Evolutionary conservation across 1,139 yeast species (phyloP).

Genomic region (Pichia sp.): DNA sequence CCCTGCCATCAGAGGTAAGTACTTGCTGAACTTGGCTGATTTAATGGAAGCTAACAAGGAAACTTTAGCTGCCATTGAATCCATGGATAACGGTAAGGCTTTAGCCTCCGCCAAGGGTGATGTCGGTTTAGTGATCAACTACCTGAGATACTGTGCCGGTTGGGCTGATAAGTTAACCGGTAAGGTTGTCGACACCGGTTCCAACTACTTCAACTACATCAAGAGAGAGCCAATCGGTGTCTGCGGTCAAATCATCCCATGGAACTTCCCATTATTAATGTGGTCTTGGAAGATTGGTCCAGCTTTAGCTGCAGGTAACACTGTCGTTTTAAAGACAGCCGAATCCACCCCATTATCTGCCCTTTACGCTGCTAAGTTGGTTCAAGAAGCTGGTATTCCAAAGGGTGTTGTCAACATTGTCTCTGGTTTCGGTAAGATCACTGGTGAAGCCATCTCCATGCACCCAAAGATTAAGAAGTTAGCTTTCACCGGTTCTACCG

Average conservation of each 20-base stretch:
- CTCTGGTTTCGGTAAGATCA: constrained; percentile 71
- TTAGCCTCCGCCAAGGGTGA: constrained; percentile 50
- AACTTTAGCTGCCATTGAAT: constrained; percentile 59
- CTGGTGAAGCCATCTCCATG: constrained; percentile 69
- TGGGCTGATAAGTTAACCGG: constrained; percentile 72
- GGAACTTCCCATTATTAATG: constrained; percentile 88
- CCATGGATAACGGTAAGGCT: constrained; percentile 77
- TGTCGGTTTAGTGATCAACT: constrained; percentile 52
- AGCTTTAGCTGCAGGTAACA: constrained; percentile 79
- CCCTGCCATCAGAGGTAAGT: constrained; percentile 50
- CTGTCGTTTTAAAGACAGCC: constrained; percentile 72
- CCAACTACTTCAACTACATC: constrained; percentile 59
- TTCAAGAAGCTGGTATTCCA: constrained; percentile 73
- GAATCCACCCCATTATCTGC: constrained; percentile 80
- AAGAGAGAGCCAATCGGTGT: constrained; percentile 79
- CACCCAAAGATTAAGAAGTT: constrained; percentile 74
- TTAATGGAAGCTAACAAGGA: constrained; percentile 57
- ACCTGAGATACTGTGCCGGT: constrained; percentile 66
- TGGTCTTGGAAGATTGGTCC: constrained; percentile 82
- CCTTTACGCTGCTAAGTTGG: constrained; percentile 58
- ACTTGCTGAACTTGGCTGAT: constrained; percentile 59
- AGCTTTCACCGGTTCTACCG: constrained; percentile 84
- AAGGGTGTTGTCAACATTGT: constrained; percentile 76
- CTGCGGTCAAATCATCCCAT: constrained; percentile 86
- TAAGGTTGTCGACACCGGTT: constrained; percentile 57